phyloP scores from a whole-genome alignment of 129 eudicot genomes.

The Glebionis coronaria region DNA sequence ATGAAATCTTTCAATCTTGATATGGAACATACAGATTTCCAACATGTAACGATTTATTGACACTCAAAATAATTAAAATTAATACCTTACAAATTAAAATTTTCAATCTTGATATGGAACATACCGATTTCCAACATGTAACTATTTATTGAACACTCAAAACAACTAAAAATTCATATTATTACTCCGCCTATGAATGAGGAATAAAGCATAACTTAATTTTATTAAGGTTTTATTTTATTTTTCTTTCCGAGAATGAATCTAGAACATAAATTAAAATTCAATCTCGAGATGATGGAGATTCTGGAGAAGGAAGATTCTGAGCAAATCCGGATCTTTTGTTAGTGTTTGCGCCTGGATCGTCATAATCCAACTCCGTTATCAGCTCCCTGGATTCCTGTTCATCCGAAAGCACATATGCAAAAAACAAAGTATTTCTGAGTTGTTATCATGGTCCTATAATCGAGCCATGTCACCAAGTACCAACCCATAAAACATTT shows the following conservation, averaged over 20 bases:
- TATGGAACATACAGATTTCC: not conserved
- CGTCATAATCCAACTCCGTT: slow-evolving; percentile 28
- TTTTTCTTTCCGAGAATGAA: not conserved
- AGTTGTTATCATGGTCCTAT: no score
- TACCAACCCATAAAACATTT: no score
- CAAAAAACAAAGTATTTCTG: not conserved
- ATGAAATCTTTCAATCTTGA: not conserved
- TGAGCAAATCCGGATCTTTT: slow-evolving; percentile 18
- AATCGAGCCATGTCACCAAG: no score
- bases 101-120: not conserved
- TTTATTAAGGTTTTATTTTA: not conserved
- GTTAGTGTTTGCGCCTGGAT: slow-evolving; percentile 34
- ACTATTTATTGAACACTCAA: slow-evolving; percentile 8
- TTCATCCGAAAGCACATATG: not conserved
- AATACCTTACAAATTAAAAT: not conserved
- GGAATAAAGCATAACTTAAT: slow-evolving; percentile 9
- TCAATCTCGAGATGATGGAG: slow-evolving; percentile 9
- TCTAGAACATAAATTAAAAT: not conserved
- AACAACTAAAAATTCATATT: not conserved
- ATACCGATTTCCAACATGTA: not conserved
- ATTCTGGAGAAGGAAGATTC: slow-evolving; percentile 16
- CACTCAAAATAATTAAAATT: not conserved
- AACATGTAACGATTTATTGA: slow-evolving; percentile 5
- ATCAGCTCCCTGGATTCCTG: slow-evolving; percentile 20
- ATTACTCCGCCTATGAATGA: not conserved